phyloP scores from a whole-genome alignment of 495 filamentous ascomycete genomes.

The Astrothelium subdiscretum region DNA sequence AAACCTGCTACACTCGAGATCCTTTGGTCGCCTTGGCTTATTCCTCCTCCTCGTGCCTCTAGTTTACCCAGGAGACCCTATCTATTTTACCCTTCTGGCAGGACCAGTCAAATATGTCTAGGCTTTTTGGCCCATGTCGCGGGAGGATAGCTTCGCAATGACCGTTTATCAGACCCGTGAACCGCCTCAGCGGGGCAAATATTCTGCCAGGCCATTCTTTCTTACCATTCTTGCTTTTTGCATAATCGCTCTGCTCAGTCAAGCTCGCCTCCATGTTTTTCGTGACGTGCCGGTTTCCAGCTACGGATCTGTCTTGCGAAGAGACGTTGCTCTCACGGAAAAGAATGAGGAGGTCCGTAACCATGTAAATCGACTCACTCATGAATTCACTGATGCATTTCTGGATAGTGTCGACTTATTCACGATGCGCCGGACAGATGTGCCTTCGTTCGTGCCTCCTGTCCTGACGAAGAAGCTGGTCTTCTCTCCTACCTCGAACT shows the following conservation, averaged over 20 bases:
- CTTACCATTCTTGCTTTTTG: constrained; percentile 21
- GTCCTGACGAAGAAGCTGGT: constrained; percentile 80
- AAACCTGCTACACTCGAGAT: too few species aligned
- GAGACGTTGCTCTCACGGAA: background rate
- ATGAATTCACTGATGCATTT: background rate
- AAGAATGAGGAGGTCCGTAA: constrained; percentile 16
- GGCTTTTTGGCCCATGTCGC: background rate
- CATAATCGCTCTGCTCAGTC: constrained; percentile 4
- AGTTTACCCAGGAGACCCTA: background rate
- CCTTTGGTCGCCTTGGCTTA: background rate
- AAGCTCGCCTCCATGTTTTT: background rate
- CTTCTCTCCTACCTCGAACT: constrained; percentile 79
- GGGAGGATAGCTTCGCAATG: background rate
- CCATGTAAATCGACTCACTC: background rate
- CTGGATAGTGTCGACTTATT: constrained; percentile 62
- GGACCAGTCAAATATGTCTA: background rate
- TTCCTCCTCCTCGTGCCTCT: background rate
- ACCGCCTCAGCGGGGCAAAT: background rate
- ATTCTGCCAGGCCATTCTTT: constrained; percentile 27
- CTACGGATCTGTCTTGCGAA: background rate
- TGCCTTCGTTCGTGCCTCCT: constrained; percentile 71
- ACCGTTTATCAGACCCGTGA: background rate
- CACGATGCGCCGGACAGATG: constrained; percentile 71
- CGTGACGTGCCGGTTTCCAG: background rate
- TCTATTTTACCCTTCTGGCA: background rate